phyloP scores from a whole-genome alignment of 2,329 filamentous ascomycete species.

The Thelonectria discophora region DNA sequence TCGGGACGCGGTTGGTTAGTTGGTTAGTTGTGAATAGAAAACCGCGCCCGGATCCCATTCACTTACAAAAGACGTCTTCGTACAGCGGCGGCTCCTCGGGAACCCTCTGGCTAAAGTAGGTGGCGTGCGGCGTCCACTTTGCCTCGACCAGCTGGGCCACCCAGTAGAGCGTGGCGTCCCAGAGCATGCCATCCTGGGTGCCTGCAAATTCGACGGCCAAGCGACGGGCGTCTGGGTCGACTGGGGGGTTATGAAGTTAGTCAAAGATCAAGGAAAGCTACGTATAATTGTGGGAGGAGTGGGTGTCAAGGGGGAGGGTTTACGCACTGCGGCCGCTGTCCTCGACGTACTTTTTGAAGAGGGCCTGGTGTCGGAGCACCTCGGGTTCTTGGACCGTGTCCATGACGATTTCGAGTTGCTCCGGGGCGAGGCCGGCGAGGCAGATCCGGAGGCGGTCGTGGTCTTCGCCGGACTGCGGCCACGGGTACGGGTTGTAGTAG shows the following conservation, averaged over 20 bases:
- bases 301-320: no score
- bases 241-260: no score
- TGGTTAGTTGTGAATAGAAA: no score
- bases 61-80: background rate
- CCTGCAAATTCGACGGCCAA: conserved; percentile 33
- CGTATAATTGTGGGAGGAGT: no score
- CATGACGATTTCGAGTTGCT: conserved; percentile 48
- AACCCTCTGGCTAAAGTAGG: conserved; percentile 40
- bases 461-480: conserved; percentile 32
- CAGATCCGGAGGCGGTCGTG: background rate
- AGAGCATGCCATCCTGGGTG: conserved; percentile 40
- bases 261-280: no score
- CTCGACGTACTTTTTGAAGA: conserved; percentile 38
- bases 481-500: conserved; percentile 54
- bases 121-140: conserved; percentile 49
- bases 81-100: conserved; percentile 1
- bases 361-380: conserved; percentile 38
- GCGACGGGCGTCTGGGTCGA: background rate
- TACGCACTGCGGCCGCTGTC: conserved; percentile 37
- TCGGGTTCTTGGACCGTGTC: conserved; percentile 39
- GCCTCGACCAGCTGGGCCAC: conserved; percentile 57
- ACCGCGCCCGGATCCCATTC: no score
- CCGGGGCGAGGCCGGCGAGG: conserved; percentile 43
- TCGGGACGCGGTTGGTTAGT: no score
- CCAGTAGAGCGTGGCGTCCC: conserved; percentile 56